Percentiles rank a stretch among this genome's conserved stretches.
Conservation (phyloP, 441 rosid species). For the Populus hybrid region DNA sequence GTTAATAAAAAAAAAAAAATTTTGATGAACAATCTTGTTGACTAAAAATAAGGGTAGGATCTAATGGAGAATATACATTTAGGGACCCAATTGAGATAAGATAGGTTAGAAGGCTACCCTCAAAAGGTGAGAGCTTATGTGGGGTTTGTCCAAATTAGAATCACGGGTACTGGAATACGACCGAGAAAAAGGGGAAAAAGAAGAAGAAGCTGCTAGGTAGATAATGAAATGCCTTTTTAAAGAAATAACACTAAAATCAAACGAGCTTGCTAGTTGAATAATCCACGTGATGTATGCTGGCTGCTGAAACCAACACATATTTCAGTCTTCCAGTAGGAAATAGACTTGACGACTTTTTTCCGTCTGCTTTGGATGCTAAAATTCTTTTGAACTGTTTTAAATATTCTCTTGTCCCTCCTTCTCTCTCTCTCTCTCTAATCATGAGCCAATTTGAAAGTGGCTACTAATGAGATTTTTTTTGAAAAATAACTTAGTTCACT, state of each 20-base stretch:
- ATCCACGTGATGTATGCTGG: neutral
- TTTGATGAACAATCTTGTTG: neutral
- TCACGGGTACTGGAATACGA: no score
- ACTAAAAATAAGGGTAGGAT: neutral
- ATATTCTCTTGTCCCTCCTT: neutral
- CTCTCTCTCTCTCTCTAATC: neutral
- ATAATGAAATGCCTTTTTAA: no score
- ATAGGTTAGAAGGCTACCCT: neutral
- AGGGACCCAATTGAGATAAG: neutral
- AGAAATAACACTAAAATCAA: no score
- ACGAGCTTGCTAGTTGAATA: neutral
- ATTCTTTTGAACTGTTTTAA: neutral
- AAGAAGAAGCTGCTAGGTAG: no score
- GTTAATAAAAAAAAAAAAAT: rapidly evolving
- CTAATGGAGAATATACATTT: neutral
- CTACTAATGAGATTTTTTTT: no score
- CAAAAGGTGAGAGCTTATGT: neutral
- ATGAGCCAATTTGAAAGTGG: neutral
- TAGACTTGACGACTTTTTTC: neutral
- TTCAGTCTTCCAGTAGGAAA: neutral
- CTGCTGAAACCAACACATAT: neutral
- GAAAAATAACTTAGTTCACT: no score
- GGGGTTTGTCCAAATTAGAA: neutral
- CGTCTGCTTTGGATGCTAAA: neutral
- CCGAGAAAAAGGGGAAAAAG: no score